phyloP scores from a whole-genome alignment of 73 alveolate genomes.

The Symbiodinium pilosum region DNA sequence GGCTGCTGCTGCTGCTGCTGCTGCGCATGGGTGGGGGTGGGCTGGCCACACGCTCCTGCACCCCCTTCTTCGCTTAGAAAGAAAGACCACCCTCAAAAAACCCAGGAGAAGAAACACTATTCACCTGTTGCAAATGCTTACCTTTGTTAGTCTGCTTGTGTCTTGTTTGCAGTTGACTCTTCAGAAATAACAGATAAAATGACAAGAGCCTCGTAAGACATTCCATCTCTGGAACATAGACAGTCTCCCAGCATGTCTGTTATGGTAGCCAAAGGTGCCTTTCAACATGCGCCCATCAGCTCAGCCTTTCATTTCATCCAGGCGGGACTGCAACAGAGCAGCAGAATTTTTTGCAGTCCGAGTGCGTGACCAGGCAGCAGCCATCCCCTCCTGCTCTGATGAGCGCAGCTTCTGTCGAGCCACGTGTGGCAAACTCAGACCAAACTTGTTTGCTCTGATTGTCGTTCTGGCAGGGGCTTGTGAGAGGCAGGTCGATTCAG shows the following conservation, averaged over 20 bases:
- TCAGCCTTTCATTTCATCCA: slow-evolving; percentile 43
- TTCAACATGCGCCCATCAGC: slow-evolving; percentile 61
- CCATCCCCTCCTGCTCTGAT: not conserved
- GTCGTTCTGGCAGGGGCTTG: not conserved
- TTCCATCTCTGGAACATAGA: no score
- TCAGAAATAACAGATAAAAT: not conserved
- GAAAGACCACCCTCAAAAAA: no score
- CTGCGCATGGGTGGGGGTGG: no score
- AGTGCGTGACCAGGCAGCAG: not conserved
- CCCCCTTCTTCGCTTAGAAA: no score
- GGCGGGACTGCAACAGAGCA: not conserved
- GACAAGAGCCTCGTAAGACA: not conserved
- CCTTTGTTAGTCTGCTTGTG: no score
- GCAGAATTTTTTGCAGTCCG: not conserved
- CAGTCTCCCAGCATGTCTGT: not conserved
- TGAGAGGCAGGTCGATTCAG: not conserved
- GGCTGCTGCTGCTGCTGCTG: no score
- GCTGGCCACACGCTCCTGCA: no score
- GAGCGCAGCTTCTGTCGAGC: not conserved
- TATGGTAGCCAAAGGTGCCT: not conserved
- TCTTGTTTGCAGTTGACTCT: not conserved
- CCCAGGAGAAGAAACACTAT: no score
- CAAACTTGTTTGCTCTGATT: not conserved
- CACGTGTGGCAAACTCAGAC: not conserved
- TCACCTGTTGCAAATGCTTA: no score